phyloP scores from a whole-genome alignment of 441 rosid genomes.

The Eruca vesicaria region DNA sequence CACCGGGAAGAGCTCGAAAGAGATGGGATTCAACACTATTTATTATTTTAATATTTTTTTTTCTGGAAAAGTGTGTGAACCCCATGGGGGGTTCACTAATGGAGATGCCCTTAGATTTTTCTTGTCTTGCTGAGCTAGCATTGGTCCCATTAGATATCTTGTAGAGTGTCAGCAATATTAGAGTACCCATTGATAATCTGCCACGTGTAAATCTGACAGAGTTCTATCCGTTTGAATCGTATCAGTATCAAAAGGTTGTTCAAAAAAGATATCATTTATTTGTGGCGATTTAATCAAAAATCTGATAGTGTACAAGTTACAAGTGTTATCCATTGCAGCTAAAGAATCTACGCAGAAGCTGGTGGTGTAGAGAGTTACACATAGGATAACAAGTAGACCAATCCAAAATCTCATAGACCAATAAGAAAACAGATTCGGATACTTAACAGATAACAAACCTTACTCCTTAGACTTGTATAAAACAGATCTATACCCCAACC shows the following conservation, averaged over 20 bases:
- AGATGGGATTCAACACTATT: too few relatives aligned
- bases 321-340: not conserved
- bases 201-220: constrained; percentile 9
- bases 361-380: constrained; percentile 27
- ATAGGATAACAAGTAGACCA: constrained; percentile 8
- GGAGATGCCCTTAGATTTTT: not conserved
- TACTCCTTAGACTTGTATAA: constrained; percentile 20
- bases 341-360: constrained; percentile 5
- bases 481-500: constrained; percentile 3
- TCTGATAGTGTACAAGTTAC: not conserved
- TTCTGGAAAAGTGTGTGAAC: too few relatives aligned
- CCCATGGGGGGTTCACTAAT: too few relatives aligned
- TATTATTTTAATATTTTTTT: too few relatives aligned
- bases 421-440: constrained; percentile 27
- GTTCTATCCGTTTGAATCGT: constrained; percentile 9
- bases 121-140: not conserved
- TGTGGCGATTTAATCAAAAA: not conserved
- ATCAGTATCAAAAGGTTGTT: not conserved
- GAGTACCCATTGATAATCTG: not conserved
- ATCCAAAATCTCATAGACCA: constrained; percentile 29
- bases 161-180: not conserved
- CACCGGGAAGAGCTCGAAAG: too few relatives aligned
- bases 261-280: not conserved
- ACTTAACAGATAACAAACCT: constrained; percentile 32
- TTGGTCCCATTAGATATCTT: not conserved